Evolutionary conservation across 768 basidiomycete species (phyloP), one percentile per base, ranked within the genome.

Genomic region (Stropharia rugosoannulata): DNA sequence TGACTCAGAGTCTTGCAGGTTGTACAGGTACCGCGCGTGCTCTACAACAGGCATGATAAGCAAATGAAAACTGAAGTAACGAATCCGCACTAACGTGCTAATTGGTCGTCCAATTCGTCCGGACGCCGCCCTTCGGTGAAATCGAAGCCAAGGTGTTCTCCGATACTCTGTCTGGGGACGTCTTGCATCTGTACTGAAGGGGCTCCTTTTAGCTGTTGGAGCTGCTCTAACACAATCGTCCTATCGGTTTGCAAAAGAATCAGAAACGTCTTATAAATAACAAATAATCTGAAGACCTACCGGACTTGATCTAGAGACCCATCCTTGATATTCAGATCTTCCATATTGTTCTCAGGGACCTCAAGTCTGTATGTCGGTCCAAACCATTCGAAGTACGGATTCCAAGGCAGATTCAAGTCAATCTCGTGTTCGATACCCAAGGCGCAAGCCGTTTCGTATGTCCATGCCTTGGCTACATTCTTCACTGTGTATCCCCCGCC

Each of bases 401-500:
- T 91, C 84, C 86, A 93, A 1, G 90, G 91, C 54, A 94, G 70
- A 62, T 90, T 89, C 22, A 80, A 78, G 66, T 93, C 87, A 51
- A 91, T 86, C 11, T 81, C 80, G 42, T 90, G 75, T 66, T 95
- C 89, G 46, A 90, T 81, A 2, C 93, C 95, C 13, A 95, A 80
- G 12, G 93, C 92, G 62, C 95, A 90, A 1, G 94, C 96, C 0
- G 97, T 99, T 70, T 99, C 96, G 74, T 92, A 96, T 18, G 95
- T 88, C 96, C 96, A 99, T 40, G 88, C 85, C 43, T 92, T 81
- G 6, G 93, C 93, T 15, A 98, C 95, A 65, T 99, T 99, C 70
- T 95, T 93, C 40, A 96, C 89, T 0, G 96, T 98, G 70, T 98
- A 99, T 1, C 96, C 96, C n/a, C 96, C 96, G 1, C 96, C 96